Base-by-base conservation (phyloP, 371 early-diverging fungal species). In the Mortierella sp. region DNA sequence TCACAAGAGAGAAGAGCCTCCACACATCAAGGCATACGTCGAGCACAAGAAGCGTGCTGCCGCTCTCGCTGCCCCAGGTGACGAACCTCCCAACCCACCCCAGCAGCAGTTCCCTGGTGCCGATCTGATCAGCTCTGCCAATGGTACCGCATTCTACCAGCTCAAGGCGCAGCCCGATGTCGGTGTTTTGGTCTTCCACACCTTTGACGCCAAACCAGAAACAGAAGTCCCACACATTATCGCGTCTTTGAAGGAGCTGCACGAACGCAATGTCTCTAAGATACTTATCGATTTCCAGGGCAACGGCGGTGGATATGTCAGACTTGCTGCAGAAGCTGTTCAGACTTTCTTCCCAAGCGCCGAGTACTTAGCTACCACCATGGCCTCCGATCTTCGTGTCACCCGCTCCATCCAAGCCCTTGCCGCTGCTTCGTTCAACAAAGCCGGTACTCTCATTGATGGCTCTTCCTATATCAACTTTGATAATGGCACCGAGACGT, bases 201-300 rank as follows among this genome's bases (percentile, higher is more conserved):
- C 75, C 19, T 76, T 81, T 47, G 54, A 10, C 13, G 78, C 65
- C 14, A 42, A 71, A 1, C 9, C 38, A 21, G 31, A n/a, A 0
- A 2, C 19, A 3, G 82, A 75, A 14, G 13, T 78, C 0, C 21
- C 42, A 9, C 45, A 31, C 2, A 8, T 58, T 13, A 26, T 78
- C 16, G 3, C 3, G 21, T 48, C 4, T 2, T 54, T 74, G 13
- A 74, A 48, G 24, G 34, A 10, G 2, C 75, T 81, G 24, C 45
- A 74, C 70, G 21, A 42, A 24, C 45, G 10, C 14, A 70, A 70
- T 3, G 82, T 85, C 6, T 74, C 85, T 31, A 76, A 85, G 19
- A 16, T 85, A 9, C 54, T 85, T 7, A 31, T 85, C 21, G 85
- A 85, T 34, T 79, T 85, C 44, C 76, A 76, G 28, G 77, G 75